Evolutionary conservation across 2,329 filamentous ascomycete genomes (phyloP).

Genomic region (Aspergillus felis): DNA sequence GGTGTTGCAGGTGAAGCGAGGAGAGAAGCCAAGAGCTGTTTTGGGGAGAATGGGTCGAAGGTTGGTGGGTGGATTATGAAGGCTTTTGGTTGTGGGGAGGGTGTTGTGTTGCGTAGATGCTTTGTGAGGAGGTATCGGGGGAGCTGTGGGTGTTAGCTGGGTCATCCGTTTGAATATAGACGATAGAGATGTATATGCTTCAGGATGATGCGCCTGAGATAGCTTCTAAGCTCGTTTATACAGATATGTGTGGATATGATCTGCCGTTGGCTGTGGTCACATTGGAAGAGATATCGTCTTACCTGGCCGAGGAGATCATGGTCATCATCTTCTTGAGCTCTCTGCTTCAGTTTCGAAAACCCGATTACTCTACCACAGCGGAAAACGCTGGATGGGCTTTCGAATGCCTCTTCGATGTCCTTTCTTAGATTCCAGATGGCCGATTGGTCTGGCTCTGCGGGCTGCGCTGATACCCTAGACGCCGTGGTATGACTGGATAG

Average conservation of each 20-base stretch:
- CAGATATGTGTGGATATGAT: no score
- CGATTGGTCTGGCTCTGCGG: not conserved
- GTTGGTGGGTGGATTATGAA: constrained; percentile 34
- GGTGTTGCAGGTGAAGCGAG: constrained; percentile 11
- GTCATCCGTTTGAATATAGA: no score
- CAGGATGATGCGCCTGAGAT: no score
- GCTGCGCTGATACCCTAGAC: not conserved
- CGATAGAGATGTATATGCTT: no score
- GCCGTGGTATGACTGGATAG: constrained; percentile 10
- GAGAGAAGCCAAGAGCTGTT: constrained; percentile 26
- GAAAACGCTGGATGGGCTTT: constrained; percentile 17
- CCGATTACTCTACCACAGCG: constrained; percentile 29
- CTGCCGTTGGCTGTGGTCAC: not conserved
- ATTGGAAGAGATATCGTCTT: not conserved
- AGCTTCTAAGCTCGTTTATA: no score
- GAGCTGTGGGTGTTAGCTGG: constrained; percentile 13
- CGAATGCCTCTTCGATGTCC: constrained; percentile 21
- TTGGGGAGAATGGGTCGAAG: constrained; percentile 27
- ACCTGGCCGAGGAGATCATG: constrained; percentile 30
- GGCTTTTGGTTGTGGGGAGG: constrained; percentile 14
- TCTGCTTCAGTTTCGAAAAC: constrained; percentile 26
- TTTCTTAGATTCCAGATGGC: constrained; percentile 24
- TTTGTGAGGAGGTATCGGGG: constrained; percentile 27
- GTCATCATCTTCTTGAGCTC: constrained; percentile 20
- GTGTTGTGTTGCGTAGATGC: constrained; percentile 11